Evolutionary conservation across 768 basidiomycete species (phyloP).

Genomic region (Dioszegia hungarica): DNA sequence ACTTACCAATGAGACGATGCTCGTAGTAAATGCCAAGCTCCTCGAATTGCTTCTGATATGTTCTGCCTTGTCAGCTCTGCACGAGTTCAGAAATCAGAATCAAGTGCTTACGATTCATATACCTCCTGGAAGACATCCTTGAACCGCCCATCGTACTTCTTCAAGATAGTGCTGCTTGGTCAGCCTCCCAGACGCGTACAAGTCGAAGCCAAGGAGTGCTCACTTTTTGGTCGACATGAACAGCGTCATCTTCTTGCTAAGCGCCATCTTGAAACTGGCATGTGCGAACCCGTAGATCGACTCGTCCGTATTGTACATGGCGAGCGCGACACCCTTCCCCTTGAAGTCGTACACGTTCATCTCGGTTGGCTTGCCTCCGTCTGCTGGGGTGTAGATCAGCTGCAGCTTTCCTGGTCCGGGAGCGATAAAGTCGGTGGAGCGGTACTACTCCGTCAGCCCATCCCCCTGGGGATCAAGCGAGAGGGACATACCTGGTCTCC

Average conservation of each 20-base stretch:
- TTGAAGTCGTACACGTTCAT: slow-evolving; percentile 92
- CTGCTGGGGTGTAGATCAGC: slow-evolving; percentile 77
- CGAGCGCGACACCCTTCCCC: slow-evolving; percentile 84
- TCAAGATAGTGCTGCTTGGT: slow-evolving; percentile 48
- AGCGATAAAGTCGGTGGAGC: slow-evolving; percentile 85
- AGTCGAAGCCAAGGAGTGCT: too few relatives aligned
- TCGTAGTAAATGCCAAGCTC: slow-evolving; percentile 57
- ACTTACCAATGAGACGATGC: slow-evolving; percentile 61
- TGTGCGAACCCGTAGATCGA: slow-evolving; percentile 94
- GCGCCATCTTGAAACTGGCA: slow-evolving; percentile 93
- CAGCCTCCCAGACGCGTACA: too few relatives aligned
- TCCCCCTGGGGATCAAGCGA: background rate
- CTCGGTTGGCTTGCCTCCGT: slow-evolving; percentile 63
- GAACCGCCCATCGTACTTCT: slow-evolving; percentile 94
- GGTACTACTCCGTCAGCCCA: slow-evolving; percentile 57
- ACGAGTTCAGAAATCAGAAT: too few relatives aligned
- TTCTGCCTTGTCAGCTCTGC: slow-evolving; percentile 15
- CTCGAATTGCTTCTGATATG: slow-evolving; percentile 51
- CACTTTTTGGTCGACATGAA: slow-evolving; percentile 97
- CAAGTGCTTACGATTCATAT: slow-evolving; percentile 59
- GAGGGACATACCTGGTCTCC: slow-evolving; percentile 72
- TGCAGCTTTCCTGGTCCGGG: slow-evolving; percentile 91
- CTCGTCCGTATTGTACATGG: slow-evolving; percentile 98
- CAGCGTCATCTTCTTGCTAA: slow-evolving; percentile 56
- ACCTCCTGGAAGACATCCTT: slow-evolving; percentile 99